Percentiles rank a stretch among this genome's conserved stretches.
These are phyloP conservation scores for Aquilaria agallochum DNA, from an alignment of 441 rosid species.

Conservation along the genomic window DNA sequence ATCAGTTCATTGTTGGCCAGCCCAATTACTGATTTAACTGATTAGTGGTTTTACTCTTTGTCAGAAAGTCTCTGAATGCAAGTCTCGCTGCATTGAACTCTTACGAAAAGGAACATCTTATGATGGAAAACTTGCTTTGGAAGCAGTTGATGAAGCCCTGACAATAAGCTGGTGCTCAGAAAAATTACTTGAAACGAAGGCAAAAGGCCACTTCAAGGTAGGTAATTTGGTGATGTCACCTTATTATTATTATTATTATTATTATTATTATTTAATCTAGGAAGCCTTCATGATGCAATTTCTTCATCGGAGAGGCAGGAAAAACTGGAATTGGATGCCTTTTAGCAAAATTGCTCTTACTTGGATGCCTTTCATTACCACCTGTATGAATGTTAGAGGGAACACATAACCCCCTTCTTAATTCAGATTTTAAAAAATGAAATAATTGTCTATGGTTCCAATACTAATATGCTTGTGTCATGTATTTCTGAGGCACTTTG, in stretches of 20 bases:
- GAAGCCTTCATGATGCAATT: slow-evolving; percentile 88
- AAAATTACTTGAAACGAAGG: slow-evolving; percentile 77
- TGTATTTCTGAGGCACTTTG: slow-evolving; percentile 52
- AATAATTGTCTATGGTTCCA: too few relatives aligned
- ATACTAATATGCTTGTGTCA: too few relatives aligned
- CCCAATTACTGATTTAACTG: slow-evolving; percentile 7
- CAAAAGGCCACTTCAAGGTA: slow-evolving; percentile 68
- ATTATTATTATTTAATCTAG: slow-evolving; percentile 65
- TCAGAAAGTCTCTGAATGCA: slow-evolving; percentile 80
- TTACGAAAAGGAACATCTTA: slow-evolving; percentile 43
- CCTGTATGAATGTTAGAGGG: too few relatives aligned
- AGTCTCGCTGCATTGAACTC: slow-evolving; percentile 47
- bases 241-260: slow-evolving; percentile 37
- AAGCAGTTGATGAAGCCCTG: slow-evolving; percentile 63
- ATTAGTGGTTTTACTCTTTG: slow-evolving; percentile 23
- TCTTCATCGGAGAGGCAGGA: slow-evolving; percentile 63
- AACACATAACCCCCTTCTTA: too few relatives aligned
- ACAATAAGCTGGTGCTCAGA: slow-evolving; percentile 63
- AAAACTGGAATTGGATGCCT: slow-evolving; percentile 28
- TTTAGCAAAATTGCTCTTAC: too few relatives aligned
- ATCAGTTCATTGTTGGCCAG: too few relatives aligned
- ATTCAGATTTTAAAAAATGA: too few relatives aligned
- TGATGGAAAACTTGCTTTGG: slow-evolving; percentile 57
- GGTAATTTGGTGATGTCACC: slow-evolving; percentile 58
- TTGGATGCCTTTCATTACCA: too few relatives aligned